Percentiles rank a stretch among this genome's conserved stretches.
phyloP scores from a whole-genome alignment of 768 basidiomycete species.

The Amanita rubescens region DNA sequence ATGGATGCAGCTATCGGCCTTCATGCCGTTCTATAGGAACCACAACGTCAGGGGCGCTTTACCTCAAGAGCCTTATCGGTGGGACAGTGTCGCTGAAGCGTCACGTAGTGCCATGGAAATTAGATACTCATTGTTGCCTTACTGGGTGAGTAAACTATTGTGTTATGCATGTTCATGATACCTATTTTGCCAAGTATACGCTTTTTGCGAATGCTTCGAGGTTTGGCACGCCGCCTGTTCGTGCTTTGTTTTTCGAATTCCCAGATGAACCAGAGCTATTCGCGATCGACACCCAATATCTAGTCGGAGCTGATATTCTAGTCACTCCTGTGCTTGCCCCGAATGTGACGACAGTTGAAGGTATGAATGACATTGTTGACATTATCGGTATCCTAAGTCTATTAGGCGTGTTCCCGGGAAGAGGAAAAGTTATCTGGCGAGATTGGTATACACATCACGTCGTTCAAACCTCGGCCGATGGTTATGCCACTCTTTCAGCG shows the following conservation, averaged over 20 bases:
- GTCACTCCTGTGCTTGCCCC: slow-evolving; percentile 71
- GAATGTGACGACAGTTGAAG: slow-evolving; percentile 60
- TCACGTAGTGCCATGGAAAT: slow-evolving; percentile 64
- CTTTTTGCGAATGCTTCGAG: slow-evolving; percentile 64
- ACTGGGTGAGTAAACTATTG: slow-evolving; percentile 50
- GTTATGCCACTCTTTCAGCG: slow-evolving; percentile 44
- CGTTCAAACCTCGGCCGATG: slow-evolving; percentile 34
- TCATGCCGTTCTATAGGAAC: slow-evolving; percentile 77
- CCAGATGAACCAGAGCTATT: slow-evolving; percentile 61
- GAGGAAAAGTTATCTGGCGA: slow-evolving; percentile 52
- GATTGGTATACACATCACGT: slow-evolving; percentile 67
- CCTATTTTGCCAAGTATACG: slow-evolving; percentile 42
- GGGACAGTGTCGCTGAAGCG: slow-evolving; percentile 77
- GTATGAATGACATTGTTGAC: slow-evolving; percentile 25
- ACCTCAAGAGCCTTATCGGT: slow-evolving; percentile 74
- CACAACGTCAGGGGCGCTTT: slow-evolving; percentile 62
- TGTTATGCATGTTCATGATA: slow-evolving; percentile 1
- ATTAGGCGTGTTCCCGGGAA: slow-evolving; percentile 58
- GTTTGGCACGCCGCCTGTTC: slow-evolving; percentile 61
- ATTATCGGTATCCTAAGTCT: not conserved
- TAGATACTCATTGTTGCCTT: slow-evolving; percentile 67
- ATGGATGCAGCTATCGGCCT: slow-evolving; percentile 85
- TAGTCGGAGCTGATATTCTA: slow-evolving; percentile 63
- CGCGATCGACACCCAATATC: slow-evolving; percentile 57
- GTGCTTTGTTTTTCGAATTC: slow-evolving; percentile 75